Evolutionary conservation across 2,329 filamentous ascomycete species (phyloP).

Genomic region (Scytalidium lignicola): DNA sequence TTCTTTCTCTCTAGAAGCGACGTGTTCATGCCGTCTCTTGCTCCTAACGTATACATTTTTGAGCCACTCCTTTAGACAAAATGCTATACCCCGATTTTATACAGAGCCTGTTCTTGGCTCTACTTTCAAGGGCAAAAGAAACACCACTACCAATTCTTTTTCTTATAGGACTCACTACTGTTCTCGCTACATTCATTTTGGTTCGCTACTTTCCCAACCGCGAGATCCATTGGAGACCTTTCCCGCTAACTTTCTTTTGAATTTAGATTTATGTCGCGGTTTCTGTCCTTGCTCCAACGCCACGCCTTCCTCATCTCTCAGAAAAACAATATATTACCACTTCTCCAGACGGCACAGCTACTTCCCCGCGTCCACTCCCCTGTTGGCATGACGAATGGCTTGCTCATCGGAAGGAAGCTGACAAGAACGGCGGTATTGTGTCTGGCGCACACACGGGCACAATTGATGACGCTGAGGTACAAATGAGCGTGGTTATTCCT

Average conservation of each 20-base stretch:
- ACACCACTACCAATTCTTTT: slow-evolving; percentile 14
- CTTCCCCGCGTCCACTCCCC: slow-evolving; percentile 55
- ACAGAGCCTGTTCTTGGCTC: slow-evolving; percentile 4
- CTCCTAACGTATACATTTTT: not conserved
- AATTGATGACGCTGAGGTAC: slow-evolving; percentile 73
- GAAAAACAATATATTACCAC: slow-evolving; percentile 86
- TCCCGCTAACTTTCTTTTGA: not conserved
- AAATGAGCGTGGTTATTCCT: slow-evolving; percentile 86
- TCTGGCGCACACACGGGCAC: slow-evolving; percentile 36
- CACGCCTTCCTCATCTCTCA: slow-evolving; percentile 65
- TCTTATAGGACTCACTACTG: slow-evolving; percentile 4
- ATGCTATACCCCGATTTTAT: slow-evolving; percentile 8
- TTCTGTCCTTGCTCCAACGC: slow-evolving; percentile 72
- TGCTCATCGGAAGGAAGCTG: slow-evolving; percentile 50
- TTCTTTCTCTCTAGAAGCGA: not conserved
- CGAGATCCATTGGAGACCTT: not conserved
- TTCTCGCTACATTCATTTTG: slow-evolving; percentile 11
- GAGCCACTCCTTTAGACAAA: not conserved
- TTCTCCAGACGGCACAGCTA: slow-evolving; percentile 55
- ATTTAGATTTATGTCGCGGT: slow-evolving; percentile 63
- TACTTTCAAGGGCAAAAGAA: slow-evolving; percentile 8
- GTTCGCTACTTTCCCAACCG: slow-evolving; percentile 6
- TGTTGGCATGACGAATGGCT: slow-evolving; percentile 84
- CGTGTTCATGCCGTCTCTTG: not conserved
- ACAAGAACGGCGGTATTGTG: slow-evolving; percentile 31